These are phyloP conservation scores for Aspergillus ibericus DNA, from an alignment of 2,329 filamentous ascomycete genomes.

Conservation along the genomic window DNA sequence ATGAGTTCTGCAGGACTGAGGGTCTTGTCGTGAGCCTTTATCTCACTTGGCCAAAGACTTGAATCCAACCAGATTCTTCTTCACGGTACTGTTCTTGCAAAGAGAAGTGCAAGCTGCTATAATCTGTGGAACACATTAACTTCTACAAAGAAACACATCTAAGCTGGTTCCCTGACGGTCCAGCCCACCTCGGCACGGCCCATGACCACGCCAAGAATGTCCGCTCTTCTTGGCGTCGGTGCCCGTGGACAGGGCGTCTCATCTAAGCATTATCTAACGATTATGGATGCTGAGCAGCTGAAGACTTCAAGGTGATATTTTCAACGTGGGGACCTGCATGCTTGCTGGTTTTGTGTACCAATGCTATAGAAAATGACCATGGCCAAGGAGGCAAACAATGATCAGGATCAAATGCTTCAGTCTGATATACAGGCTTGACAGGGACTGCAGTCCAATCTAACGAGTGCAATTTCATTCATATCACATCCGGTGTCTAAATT, in stretches of 20 bases:
- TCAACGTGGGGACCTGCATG: background rate
- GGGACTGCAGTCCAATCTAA: no score
- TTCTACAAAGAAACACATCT: background rate
- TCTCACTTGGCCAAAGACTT: background rate
- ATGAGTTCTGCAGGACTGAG: background rate
- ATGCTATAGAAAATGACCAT: background rate
- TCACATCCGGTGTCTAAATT: no score
- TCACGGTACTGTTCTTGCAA: background rate
- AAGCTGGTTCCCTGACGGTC: background rate
- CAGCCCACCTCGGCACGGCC: background rate
- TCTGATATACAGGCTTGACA: no score
- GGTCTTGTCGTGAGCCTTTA: background rate
- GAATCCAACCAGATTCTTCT: background rate
- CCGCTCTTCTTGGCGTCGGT: background rate
- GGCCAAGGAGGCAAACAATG: background rate
- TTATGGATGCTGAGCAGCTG: background rate
- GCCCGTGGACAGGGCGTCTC: background rate
- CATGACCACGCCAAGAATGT: background rate
- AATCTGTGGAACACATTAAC: no score
- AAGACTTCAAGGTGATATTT: background rate
- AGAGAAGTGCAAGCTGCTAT: no score
- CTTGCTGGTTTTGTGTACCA: background rate
- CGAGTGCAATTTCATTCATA: no score
- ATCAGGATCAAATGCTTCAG: background rate
- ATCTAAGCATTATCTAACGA: background rate